Evolutionary conservation across 1,284 basidiomycete species (phyloP), one percentile per base, ranked within the genome.

Genomic region (Cryptococcus depauperatus): DNA sequence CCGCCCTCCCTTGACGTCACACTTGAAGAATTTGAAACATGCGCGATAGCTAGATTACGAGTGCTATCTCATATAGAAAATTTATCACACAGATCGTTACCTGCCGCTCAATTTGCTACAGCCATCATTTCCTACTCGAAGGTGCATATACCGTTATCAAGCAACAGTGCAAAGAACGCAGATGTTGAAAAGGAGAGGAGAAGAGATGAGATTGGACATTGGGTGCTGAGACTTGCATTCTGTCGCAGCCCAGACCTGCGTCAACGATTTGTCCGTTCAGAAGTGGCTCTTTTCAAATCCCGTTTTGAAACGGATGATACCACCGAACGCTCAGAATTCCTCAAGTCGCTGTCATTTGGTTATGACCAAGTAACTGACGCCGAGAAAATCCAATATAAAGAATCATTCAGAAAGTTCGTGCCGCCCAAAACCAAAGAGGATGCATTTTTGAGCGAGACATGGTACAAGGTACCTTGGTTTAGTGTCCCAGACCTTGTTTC

Each of bases 11-110:
- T 84, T 38, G 92, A 98, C 59, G 84, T 98, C 25, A 93, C 91
- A 1, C 77, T 98, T 18, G 95, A 98, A 64, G 87, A 97, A 55
- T 98, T 99, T 58, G 95, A 99, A 71, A 82, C 78, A 3, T 89
- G 80, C 67, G 95, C 93, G 0, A 78, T 99, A 19, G 82, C 93
- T 56, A 77, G 95, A 25, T 76, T 99, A 4, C 61, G 59, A 65
- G 80, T 99, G 16, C 77, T 98, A 6, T 86, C 91, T 5, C 90
- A 97, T 68, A 95, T 99, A 54, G 95, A 98, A 65, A 84, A 92
- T 0, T 81, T 41, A 50, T 74, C 51, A 51, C 71, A 61, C 61
- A 71, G 60, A 59, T 74, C 61, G 48, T 70, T 58, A 44, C 71
- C 54, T 16, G 57, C 59, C 21, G 46, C 63, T n/a, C 66, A 71